Evolutionary conservation across 1,139 yeast species (phyloP).

Genomic region (Sugiyamaella sp.): DNA sequence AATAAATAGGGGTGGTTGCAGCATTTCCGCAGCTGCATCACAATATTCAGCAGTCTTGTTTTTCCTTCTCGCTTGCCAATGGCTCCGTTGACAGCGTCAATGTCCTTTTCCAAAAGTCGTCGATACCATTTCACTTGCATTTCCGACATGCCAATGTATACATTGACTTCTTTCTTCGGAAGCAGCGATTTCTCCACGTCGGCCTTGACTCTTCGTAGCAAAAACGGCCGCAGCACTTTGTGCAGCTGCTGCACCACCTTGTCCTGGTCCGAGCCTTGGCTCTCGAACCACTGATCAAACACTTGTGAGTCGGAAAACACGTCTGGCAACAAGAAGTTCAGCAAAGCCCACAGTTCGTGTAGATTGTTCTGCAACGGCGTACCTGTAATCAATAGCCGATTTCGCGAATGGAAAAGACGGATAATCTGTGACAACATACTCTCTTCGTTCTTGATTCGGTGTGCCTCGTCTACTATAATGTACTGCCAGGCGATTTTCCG

Average conservation of each 20-base stretch:
- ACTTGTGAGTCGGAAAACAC: conserved; percentile 91
- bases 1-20: conserved; percentile 96
- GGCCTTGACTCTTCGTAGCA: conserved; percentile 84
- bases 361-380: conserved; percentile 94
- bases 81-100: conserved; percentile 95
- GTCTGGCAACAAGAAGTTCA: conserved; percentile 90
- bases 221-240: conserved; percentile 85
- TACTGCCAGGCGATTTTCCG: conserved; percentile 93
- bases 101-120: conserved; percentile 84
- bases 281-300: conserved; percentile 90
- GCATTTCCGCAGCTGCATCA: conserved; percentile 95
- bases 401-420: conserved; percentile 81
- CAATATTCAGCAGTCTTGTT: conserved; percentile 86
- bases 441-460: conserved; percentile 93
- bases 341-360: conserved; percentile 93
- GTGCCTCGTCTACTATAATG: conserved; percentile 94
- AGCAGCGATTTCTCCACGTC: conserved; percentile 91
- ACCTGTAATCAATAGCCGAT: conserved; percentile 87
- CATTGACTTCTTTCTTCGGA: conserved; percentile 87
- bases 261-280: conserved; percentile 59
- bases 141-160: conserved; percentile 91
- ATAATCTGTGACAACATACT: conserved; percentile 89
- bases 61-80: conserved; percentile 91
- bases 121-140: conserved; percentile 96
- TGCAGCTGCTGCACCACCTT: conserved; percentile 83